phyloP scores from a whole-genome alignment of 1,284 basidiomycete species.

The Ceratobasidium sp. region DNA sequence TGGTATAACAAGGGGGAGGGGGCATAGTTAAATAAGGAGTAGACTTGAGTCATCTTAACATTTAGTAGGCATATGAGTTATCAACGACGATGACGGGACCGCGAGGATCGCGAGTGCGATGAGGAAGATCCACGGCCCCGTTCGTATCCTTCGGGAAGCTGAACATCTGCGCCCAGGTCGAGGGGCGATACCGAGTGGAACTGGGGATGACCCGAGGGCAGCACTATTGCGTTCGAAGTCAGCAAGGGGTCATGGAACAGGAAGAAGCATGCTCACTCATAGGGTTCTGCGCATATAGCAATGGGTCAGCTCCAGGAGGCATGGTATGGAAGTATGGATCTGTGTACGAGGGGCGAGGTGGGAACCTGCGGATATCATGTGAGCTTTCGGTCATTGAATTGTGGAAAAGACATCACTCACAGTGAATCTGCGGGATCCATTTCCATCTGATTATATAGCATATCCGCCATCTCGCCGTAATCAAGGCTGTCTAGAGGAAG shows the following conservation, averaged over 20 bases:
- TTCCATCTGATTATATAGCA: slow-evolving; percentile 32
- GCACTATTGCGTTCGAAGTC: background rate
- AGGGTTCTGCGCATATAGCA: slow-evolving; percentile 24
- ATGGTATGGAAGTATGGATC: slow-evolving; percentile 11
- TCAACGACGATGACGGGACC: slow-evolving; percentile 1
- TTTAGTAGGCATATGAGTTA: background rate
- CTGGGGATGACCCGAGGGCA: slow-evolving; percentile 10
- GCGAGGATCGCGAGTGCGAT: background rate
- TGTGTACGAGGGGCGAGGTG: slow-evolving; percentile 7
- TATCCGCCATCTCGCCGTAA: slow-evolving; percentile 34
- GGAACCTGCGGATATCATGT: slow-evolving; percentile 12
- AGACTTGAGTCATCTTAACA: background rate
- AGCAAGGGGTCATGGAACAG: background rate
- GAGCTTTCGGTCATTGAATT: slow-evolving; percentile 6
- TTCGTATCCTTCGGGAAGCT: background rate
- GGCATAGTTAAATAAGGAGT: background rate
- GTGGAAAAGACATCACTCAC: background rate
- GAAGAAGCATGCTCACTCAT: background rate
- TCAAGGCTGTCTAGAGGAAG: slow-evolving; percentile 2
- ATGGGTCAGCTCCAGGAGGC: background rate
- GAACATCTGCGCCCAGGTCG: background rate
- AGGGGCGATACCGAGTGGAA: slow-evolving; percentile 3
- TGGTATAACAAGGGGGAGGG: background rate
- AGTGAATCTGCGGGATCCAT: slow-evolving; percentile 18
- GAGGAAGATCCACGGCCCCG: slow-evolving; percentile 1